Evolutionary conservation across 352 stramenopile genomes (phyloP), one percentile per base, ranked within the genome.

Genomic region (Chrysophaeum taylorii): DNA sequence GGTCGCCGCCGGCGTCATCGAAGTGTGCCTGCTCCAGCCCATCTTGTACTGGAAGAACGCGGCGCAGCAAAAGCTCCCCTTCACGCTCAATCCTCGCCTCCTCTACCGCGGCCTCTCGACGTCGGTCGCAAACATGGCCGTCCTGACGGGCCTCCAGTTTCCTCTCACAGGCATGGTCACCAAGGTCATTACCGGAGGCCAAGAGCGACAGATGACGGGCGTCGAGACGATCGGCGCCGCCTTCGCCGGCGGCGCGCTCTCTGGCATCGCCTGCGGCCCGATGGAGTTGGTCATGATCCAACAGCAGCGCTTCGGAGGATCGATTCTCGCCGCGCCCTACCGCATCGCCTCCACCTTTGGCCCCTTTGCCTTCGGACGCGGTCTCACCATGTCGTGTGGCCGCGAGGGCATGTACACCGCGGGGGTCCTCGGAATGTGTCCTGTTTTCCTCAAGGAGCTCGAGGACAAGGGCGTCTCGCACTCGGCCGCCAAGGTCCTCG

Each of bases 231-330:
- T 57, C 27, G 45, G 31, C 37, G 37, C 38, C 15, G 64, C 38
- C 18, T 64, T 70, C 39, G 37, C 35, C 39, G 64, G 64, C 36
- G 64, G 64, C 64, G 64, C 33, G 14, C 18, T 62, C 25, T 31
- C 2, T n/a, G 64, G 64, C 36, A 62, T 70, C 64, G 42, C 39
- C 7, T 70, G 64, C 54, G 50, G 23, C 23, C 64, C 64, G 1
- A 57, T 70, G 35, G 64, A 70, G 39, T 41, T 70, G 5, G 64
- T 70, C 9, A 66, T 70, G 38, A 70, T 70, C 36, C 64, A 70
- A 41, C 64, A 70, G 64, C 64, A 70, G 64, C 50, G 54, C 23
- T 70, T 62, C 54, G 64, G 64, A 16, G 35, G 23, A 1, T 64
- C 64, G 14, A n/a, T 70, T 27, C 4, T 38, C 37, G n/a, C 14